phyloP scores from a whole-genome alignment of 805 yeast species.

The Zygoascus flipseniorum region DNA sequence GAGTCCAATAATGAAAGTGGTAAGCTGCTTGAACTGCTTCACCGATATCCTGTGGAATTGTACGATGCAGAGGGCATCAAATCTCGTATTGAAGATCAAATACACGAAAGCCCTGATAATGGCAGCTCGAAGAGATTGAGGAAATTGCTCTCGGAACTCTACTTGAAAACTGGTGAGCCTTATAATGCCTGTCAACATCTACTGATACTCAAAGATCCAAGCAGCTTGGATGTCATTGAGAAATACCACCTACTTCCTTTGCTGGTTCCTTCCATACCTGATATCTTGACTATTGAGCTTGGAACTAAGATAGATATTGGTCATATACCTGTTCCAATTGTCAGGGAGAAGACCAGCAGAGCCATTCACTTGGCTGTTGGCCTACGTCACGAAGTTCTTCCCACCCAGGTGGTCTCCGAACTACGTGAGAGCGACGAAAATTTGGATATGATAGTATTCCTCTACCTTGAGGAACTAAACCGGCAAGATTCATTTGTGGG shows the following conservation, averaged over 20 bases:
- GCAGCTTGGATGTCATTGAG: constrained; percentile 50
- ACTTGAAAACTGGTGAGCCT: constrained; percentile 50
- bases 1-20: constrained; percentile 24
- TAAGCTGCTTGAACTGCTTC: constrained; percentile 36
- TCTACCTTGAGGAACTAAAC: constrained; percentile 57
- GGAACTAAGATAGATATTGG: constrained; percentile 26
- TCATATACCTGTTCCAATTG: constrained; percentile 33
- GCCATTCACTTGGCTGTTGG: constrained; percentile 50
- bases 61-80: constrained; percentile 42
- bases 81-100: constrained; percentile 37
- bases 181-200: constrained; percentile 57
- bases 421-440: constrained; percentile 25
- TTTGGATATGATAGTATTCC: constrained; percentile 42
- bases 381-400: constrained; percentile 56
- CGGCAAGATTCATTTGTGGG: constrained; percentile 47
- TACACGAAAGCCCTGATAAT: constrained; percentile 27
- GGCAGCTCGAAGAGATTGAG: constrained; percentile 9
- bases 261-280: constrained; percentile 43
- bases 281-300: constrained; percentile 27
- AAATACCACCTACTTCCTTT: constrained; percentile 53
- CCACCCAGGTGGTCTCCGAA: constrained; percentile 41
- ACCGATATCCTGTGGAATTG: constrained; percentile 49
- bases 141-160: constrained; percentile 33
- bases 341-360: constrained; percentile 35
- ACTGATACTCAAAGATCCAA: constrained; percentile 44